A percentile compares a stretch with the other conserved stretches of the same genome.
Conservation (phyloP, 1,284 basidiomycete genomes). For the Ganoderma lucidum region DNA sequence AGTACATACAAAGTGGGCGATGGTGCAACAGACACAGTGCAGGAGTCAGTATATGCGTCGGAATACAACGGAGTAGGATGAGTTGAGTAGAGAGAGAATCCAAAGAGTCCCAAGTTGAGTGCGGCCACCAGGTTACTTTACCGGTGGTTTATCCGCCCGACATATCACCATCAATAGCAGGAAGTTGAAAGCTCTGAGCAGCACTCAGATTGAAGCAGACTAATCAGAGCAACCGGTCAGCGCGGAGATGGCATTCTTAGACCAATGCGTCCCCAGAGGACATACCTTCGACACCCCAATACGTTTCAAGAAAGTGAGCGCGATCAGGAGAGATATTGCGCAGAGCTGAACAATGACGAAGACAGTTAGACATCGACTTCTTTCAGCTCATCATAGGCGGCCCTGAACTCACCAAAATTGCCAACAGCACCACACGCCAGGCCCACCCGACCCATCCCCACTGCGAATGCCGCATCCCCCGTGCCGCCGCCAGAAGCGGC, state of each 20-base stretch:
- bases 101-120: not conserved
- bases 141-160: not conserved
- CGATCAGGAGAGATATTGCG: not conserved
- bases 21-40: constrained; percentile 5
- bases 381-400: not conserved
- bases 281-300: not conserved
- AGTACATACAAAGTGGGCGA: not conserved
- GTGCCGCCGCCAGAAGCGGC: constrained; percentile 13
- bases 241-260: not conserved
- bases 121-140: not conserved
- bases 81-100: not conserved
- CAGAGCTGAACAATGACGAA: not conserved
- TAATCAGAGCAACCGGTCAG: not conserved
- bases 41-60: not conserved
- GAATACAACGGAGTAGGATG: not conserved
- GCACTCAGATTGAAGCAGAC: constrained; percentile 5
- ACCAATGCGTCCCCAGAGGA: not conserved
- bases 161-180: not conserved
- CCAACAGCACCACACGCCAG: not conserved
- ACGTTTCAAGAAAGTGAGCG: not conserved
- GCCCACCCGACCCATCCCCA: not conserved
- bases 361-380: not conserved
- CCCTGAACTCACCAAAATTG: constrained; percentile 5
- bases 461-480: not conserved
- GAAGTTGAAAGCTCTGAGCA: not conserved